These are phyloP conservation scores for Rutstroemia sp. DNA, from an alignment of 2,329 filamentous ascomycete genomes.

Conservation along the genomic window DNA sequence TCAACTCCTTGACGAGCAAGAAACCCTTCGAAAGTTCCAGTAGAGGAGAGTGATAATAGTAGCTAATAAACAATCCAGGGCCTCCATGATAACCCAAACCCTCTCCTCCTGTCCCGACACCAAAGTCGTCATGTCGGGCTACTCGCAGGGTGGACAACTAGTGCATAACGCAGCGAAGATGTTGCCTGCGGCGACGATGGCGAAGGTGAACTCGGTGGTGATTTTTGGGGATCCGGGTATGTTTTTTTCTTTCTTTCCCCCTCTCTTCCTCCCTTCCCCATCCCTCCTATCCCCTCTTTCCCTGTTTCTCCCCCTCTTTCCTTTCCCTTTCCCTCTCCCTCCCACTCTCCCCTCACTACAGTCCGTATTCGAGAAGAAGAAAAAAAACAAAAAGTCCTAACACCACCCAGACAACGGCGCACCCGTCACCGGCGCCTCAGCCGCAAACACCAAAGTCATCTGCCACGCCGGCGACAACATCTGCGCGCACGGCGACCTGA, in stretches of 20 bases:
- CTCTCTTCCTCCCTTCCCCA: too few relatives aligned
- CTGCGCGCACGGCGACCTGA: slow-evolving; percentile 16
- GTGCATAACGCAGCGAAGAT: slow-evolving; percentile 20
- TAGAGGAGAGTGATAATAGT: too few relatives aligned
- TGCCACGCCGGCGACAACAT: slow-evolving; percentile 22
- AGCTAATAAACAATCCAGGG: background rate
- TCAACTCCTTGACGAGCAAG: too few relatives aligned
- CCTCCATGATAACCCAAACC: background rate
- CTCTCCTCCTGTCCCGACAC: background rate
- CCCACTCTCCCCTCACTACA: slow-evolving; percentile 16
- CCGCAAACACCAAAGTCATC: slow-evolving; percentile 16
- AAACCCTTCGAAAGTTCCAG: too few relatives aligned
- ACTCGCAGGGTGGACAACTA: slow-evolving; percentile 21
- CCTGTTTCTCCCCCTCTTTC: too few relatives aligned
- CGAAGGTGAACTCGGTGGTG: slow-evolving; percentile 19
- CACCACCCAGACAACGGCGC: slow-evolving; percentile 17
- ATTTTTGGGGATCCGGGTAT: slow-evolving; percentile 23
- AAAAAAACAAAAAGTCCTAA: too few relatives aligned
- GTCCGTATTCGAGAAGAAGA: background rate
- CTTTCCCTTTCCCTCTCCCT: too few relatives aligned
- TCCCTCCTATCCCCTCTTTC: too few relatives aligned
- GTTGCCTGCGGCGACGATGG: slow-evolving; percentile 10
- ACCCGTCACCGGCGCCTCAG: slow-evolving; percentile 13
- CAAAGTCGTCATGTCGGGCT: slow-evolving; percentile 16
- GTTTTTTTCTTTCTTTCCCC: background rate